phyloP scores from a whole-genome alignment of 495 filamentous ascomycete genomes.

The Hypoxylon intermedium region DNA sequence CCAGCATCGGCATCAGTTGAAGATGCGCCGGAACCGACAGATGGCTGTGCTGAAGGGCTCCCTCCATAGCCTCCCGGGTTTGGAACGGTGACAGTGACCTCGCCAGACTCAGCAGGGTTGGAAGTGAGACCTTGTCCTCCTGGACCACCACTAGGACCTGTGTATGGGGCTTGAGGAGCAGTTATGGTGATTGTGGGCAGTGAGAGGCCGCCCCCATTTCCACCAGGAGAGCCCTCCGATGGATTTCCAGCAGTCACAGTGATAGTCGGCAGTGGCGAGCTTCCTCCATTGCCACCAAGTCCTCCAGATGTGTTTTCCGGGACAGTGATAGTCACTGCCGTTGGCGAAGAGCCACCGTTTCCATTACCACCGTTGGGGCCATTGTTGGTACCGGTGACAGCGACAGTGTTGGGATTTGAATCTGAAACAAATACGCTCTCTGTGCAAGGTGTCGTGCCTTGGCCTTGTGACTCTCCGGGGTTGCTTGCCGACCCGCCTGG shows the following conservation, averaged over 20 bases:
- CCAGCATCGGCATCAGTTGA: constrained; percentile 8
- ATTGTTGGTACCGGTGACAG: constrained; percentile 19
- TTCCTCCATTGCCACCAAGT: constrained; percentile 20
- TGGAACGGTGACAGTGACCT: constrained; percentile 20
- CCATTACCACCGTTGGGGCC: constrained; percentile 26
- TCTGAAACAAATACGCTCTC: constrained; percentile 13
- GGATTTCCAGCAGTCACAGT: constrained; percentile 18
- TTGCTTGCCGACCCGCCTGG: constrained; percentile 28
- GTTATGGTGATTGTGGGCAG: constrained; percentile 27
- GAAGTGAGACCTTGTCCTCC: constrained; percentile 31
- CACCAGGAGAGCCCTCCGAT: neutral
- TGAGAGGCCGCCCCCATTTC: constrained; percentile 18
- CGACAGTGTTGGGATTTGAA: constrained; percentile 17
- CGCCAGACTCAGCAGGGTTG: constrained; percentile 7
- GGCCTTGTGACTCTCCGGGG: constrained; percentile 24
- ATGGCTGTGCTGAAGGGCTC: constrained; percentile 10
- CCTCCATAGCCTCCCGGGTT: constrained; percentile 25
- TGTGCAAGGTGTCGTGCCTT: constrained; percentile 29
- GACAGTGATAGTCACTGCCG: constrained; percentile 28
- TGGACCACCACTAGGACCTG: constrained; percentile 21
- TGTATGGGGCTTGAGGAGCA: constrained; percentile 13
- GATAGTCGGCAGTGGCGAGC: constrained; percentile 7
- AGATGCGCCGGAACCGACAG: constrained; percentile 16
- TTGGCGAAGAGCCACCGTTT: constrained; percentile 18
- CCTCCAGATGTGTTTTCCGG: constrained; percentile 20